Percentiles rank a stretch among this genome's conserved stretches.
Conservation (phyloP, 2,329 filamentous ascomycete genomes). For the Chaetomiaceae sp. region DNA sequence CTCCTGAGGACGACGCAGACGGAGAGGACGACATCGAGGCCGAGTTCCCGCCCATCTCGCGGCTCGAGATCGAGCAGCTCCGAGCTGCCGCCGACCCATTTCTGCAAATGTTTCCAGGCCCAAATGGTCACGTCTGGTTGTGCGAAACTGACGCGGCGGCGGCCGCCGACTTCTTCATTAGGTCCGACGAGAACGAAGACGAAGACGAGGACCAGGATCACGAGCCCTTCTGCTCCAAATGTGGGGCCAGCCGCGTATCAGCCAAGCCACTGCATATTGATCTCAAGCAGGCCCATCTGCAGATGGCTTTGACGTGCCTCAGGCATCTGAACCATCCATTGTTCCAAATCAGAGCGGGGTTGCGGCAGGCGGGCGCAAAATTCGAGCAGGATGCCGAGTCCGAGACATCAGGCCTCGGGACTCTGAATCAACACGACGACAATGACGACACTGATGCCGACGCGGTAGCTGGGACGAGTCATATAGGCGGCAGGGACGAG, state of each 20-base stretch:
- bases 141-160: conserved; percentile 4
- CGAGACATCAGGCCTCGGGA: too few relatives aligned
- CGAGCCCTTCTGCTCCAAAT: conserved; percentile 12
- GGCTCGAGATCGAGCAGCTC: conserved; percentile 19
- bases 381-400: too few relatives aligned
- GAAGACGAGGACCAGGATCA: conserved; percentile 4
- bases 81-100: conserved; percentile 15
- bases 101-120: conserved; percentile 2
- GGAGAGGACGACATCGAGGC: not conserved
- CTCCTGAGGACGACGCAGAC: not conserved
- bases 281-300: conserved; percentile 15
- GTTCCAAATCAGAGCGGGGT: conserved; percentile 17
- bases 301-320: conserved; percentile 19
- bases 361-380: not conserved
- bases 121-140: conserved; percentile 5
- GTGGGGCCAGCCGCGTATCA: conserved; percentile 1
- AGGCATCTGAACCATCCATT: conserved; percentile 19
- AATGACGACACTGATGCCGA: not conserved
- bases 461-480: not conserved
- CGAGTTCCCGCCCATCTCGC: conserved; percentile 8
- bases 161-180: conserved; percentile 14
- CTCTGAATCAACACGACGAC: too few relatives aligned
- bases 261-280: conserved; percentile 10
- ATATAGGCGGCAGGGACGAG: not conserved
- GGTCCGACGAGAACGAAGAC: not conserved